These are phyloP conservation scores for Colletotrichum cereale DNA, from an alignment of 2,329 filamentous ascomycete species.

Conservation along the genomic window DNA sequence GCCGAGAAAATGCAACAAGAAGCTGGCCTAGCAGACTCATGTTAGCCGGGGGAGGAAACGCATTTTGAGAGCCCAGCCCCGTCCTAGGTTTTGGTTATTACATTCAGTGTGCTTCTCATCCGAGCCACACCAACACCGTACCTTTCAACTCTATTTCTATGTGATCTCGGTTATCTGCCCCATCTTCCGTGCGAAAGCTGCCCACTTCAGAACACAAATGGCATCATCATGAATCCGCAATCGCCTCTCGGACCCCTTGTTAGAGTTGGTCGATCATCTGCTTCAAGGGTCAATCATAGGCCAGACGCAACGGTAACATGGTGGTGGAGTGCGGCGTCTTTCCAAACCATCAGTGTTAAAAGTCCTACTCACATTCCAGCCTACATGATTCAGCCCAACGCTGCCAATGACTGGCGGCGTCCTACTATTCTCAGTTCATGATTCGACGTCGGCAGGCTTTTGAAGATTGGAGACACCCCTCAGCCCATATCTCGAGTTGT, in stretches of 20 bases:
- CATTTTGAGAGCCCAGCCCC: not conserved
- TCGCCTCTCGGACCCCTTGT: conserved; percentile 22
- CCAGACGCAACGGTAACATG: conserved; percentile 8
- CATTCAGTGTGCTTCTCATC: conserved; percentile 33
- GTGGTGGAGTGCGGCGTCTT: conserved; percentile 20
- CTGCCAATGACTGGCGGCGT: not conserved
- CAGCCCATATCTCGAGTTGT: conserved; percentile 4
- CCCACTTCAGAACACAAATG: not conserved
- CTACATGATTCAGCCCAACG: conserved; percentile 17
- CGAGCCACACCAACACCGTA: conserved; percentile 25
- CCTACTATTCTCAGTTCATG: not conserved
- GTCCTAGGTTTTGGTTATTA: conserved; percentile 20
- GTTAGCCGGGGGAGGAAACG: not conserved
- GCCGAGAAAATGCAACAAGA: not conserved
- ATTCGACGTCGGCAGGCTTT: not conserved
- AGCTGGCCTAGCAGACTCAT: not conserved
- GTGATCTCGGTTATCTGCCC: not conserved
- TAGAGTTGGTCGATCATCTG: conserved; percentile 29
- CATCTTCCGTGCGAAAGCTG: not conserved
- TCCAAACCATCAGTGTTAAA: conserved; percentile 15
- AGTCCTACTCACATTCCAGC: conserved; percentile 1
- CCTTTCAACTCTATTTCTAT: not conserved
- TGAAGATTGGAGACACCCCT: not conserved
- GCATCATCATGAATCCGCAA: not conserved
- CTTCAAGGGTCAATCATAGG: conserved; percentile 16